Evolutionary conservation across 257 asterid genomes (phyloP), one percentile per base, ranked within the genome.

Genomic region (Fraxinus cuspidata): DNA sequence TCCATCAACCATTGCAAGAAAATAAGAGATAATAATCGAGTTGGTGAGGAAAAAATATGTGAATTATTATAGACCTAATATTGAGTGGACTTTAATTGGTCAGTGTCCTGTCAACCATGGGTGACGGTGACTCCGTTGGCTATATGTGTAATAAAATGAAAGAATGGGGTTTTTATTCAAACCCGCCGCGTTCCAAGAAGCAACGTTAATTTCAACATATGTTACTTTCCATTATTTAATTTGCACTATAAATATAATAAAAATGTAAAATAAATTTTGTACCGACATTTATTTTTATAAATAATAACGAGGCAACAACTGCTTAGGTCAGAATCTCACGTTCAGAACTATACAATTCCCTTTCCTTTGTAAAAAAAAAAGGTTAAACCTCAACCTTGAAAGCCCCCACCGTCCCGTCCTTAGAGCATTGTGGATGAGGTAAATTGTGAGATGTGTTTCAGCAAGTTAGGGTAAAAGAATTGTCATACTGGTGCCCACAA

Each of bases 201-300:
- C 80, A 83, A 76, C 86, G 47, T 72, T 15, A 60, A 79, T 74
- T 76, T 83, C 74, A 15, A n/a, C 86, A 80, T 73, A 74, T 65
- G 40, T 23, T 40, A 18, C 32, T 56, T 11, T 51, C 21, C 8
- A 56, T 56, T 27, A 53, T 15, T 53, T 47, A 27, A 11, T 2
- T 29, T 49, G 47, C 27, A 56, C 28, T 5, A n/a, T 56, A 56
- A n/a, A 56, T 56, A n/a, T n/a, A 56, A 56, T 21, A 56, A 58
- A 58, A 29, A 29, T 58, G 66, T 58, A 19, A 58, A 58, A n/a
- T 58, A 53, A 19, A 19, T 7, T n/a, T 53, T 53, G 21, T 53
- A 53, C 10, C 10, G 2, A 1, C 2, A 9, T 58, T 58, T 21
- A 42, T 47, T 47, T 42, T 42, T 42, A 11, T 11, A 13, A 42